Conservation (phyloP, 2,329 filamentous ascomycete genomes). For the Pseudohalonectria lignicola region DNA sequence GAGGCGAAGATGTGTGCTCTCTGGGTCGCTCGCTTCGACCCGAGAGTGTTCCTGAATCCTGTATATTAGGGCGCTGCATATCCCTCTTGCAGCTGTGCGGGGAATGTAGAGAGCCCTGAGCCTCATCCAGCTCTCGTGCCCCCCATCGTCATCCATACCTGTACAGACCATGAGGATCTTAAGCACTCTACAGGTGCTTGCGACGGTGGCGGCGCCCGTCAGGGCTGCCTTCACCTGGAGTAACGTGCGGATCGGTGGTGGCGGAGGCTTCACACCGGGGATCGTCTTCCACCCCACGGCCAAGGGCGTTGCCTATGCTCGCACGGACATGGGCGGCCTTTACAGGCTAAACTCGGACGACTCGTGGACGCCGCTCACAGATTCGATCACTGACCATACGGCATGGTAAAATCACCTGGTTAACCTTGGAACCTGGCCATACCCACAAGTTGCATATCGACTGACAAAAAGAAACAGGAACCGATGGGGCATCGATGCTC, state of each 20-base stretch:
- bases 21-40: neutral
- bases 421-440: neutral
- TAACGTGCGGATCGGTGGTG: constrained; percentile 41
- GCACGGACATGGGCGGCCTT: constrained; percentile 46
- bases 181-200: neutral
- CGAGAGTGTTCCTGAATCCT: too few relatives aligned
- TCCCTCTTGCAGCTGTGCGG: too few relatives aligned
- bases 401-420: constrained; percentile 25
- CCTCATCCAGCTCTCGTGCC: neutral
- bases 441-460: neutral
- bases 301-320: constrained; percentile 40
- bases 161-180: too few relatives aligned
- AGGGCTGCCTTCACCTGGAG: constrained; percentile 29
- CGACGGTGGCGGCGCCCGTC: constrained; percentile 9
- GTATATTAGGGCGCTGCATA: too few relatives aligned
- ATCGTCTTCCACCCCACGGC: constrained; percentile 44
- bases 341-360: constrained; percentile 44
- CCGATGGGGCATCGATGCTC: constrained; percentile 44
- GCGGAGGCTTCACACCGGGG: constrained; percentile 44
- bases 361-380: constrained; percentile 42
- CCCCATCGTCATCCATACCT: neutral
- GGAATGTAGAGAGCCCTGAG: too few relatives aligned
- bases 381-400: constrained; percentile 27
- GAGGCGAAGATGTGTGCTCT: neutral
- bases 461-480: constrained; percentile 24